Percentiles rank a stretch among this genome's conserved stretches.
These are phyloP conservation scores for Sedum album DNA, from an alignment of 164 flowering plant genomes.

Conservation along the genomic window DNA sequence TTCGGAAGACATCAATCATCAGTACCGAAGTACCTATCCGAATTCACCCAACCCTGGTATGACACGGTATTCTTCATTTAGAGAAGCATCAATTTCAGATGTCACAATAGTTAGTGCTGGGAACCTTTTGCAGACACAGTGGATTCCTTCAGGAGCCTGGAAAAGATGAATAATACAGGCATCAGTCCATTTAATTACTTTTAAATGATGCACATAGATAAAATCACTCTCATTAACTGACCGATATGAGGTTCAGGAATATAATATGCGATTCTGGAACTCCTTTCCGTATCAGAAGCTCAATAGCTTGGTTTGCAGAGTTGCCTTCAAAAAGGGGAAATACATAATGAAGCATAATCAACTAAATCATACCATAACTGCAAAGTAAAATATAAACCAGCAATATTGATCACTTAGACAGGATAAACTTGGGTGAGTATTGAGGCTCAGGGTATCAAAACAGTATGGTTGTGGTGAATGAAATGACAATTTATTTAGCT, in stretches of 20 bases:
- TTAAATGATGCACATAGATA: not conserved
- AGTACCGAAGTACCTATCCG: constrained; percentile 31
- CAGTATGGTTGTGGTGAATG: too few relatives aligned
- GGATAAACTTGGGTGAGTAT: too few relatives aligned
- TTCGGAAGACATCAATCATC: not conserved
- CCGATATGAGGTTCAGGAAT: constrained; percentile 28
- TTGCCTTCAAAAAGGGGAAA: constrained; percentile 41
- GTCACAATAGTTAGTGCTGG: constrained; percentile 26
- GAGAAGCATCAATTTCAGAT: constrained; percentile 72
- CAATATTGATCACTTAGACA: not conserved
- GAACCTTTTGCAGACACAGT: constrained; percentile 76
- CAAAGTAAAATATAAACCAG: not conserved
- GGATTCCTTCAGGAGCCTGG: constrained; percentile 94
- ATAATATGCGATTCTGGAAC: constrained; percentile 25
- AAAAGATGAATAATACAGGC: not conserved
- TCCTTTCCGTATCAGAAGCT: constrained; percentile 81
- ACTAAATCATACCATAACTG: not conserved
- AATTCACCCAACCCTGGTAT: constrained; percentile 32
- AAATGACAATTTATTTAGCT: too few relatives aligned
- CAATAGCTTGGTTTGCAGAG: constrained; percentile 88
- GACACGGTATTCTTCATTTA: constrained; percentile 81
- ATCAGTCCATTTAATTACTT: too few relatives aligned
- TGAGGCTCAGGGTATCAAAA: too few relatives aligned
- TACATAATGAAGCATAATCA: not conserved
- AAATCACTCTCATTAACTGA: constrained; percentile 25